These are phyloP conservation scores for Olyra latifolia DNA, from an alignment of 176 grass and related monocot genomes.

Conservation along the genomic window DNA sequence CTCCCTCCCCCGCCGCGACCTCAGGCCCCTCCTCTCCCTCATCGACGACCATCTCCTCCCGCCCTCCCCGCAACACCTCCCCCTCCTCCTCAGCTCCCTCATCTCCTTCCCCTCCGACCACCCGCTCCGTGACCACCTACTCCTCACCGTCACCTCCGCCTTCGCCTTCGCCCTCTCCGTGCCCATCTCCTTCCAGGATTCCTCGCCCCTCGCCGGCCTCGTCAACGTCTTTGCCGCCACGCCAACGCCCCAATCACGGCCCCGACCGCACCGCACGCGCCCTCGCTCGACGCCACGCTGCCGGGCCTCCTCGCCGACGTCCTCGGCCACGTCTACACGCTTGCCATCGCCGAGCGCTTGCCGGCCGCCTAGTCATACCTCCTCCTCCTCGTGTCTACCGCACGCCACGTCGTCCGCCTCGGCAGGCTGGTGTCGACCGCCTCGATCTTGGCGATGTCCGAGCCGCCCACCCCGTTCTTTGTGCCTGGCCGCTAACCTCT, in stretches of 20 bases:
- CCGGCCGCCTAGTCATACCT: conserved; percentile 80
- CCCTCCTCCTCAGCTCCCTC: no score
- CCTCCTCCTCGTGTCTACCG: conserved; percentile 67
- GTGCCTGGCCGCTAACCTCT: conserved; percentile 45
- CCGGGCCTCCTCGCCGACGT: conserved; percentile 70
- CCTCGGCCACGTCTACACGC: conserved; percentile 62
- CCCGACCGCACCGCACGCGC: conserved; percentile 75
- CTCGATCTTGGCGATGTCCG: conserved; percentile 66
- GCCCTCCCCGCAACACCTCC: no score
- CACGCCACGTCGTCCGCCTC: conserved; percentile 54
- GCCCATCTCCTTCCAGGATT: conserved; percentile 11
- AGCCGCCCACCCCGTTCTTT: conserved; percentile 60
- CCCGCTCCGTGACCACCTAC: no score
- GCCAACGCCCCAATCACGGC: conserved; percentile 78
- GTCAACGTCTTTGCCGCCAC: conserved; percentile 40
- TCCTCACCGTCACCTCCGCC: no score
- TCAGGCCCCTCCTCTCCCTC: conserved; percentile 57
- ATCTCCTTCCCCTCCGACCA: no score
- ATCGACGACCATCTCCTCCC: no score
- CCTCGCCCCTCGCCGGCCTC: conserved; percentile 11
- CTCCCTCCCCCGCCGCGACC: conserved; percentile 83
- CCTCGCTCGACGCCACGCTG: conserved; percentile 60
- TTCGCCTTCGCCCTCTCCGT: conserved; percentile 46
- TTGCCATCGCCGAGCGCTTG: conserved; percentile 73
- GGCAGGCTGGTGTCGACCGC: conserved; percentile 47